Evolutionary conservation across 495 filamentous ascomycete species (phyloP), one percentile per base, ranked within the genome.

Genomic region (Penicillium ucsense): DNA sequence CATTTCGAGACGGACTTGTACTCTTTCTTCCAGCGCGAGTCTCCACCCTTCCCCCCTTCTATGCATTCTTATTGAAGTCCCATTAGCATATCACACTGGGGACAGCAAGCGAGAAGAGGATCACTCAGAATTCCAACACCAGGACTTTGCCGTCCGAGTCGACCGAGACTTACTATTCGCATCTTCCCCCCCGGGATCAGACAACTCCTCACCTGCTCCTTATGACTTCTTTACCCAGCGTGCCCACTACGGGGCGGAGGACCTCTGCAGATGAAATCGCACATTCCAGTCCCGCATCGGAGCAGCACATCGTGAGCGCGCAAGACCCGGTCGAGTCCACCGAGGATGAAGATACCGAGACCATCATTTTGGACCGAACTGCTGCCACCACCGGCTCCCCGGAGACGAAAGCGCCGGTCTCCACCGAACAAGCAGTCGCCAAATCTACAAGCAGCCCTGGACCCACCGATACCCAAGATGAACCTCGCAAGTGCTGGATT

Each of bases 401-500:
- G 33, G 49, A 57, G 10, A 57, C 44, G 35, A 20, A 20, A 20
- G 50, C 29, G 41, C 40, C 42, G 37, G 53, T 47, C 39, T 41
- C 45, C 31, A 49, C 31, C 45, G 48, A 43, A 31, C 65, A 58
- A 47, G 11, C 55, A 10, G 35, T 54, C 31, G 40, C 35, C 31
- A 47, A 48, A 39, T 51, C 42, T 43, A 41, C 60, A 41, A 47
- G 49, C 29, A 34, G 47, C 28, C 27, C 53, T 20, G 51, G 55
- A 32, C 27, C 52, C 10, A 46, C 56, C 9, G 47, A 37, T 7
- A 43, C 54, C 27, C 52, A 59, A 9, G 59, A 70, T 3, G 74
- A 77, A 43, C 73, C 83, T 29, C 81, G 80, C 33, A 83, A 82
- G 66, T 98, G 92, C 66, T 96, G 88, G 84, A 90, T 98, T 57